Evolutionary conservation across 768 basidiomycete genomes (phyloP).

Genomic region (Jaapia argillacea): DNA sequence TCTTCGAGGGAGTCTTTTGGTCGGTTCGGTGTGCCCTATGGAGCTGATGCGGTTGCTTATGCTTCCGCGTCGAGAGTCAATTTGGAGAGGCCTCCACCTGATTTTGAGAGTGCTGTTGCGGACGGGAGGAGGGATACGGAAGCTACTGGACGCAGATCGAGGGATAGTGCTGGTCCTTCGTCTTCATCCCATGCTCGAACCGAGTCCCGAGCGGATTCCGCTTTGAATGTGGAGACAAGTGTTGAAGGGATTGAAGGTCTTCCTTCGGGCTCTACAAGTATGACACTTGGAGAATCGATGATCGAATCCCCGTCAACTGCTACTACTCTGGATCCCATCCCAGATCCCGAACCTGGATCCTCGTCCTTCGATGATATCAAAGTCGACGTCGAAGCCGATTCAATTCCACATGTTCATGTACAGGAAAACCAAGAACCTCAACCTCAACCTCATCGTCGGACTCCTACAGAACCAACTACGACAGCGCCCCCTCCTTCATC

Average conservation of each 20-base stretch:
- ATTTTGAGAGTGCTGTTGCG: slow-evolving; percentile 29
- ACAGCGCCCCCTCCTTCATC: slow-evolving; percentile 5
- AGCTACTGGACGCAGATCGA: neutral
- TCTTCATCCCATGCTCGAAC: neutral
- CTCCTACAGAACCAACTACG: neutral
- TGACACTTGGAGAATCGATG: neutral
- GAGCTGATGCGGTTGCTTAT: slow-evolving; percentile 60
- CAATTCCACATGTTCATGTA: neutral
- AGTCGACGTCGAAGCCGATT: neutral
- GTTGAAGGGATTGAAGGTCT: neutral
- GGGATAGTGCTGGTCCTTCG: neutral
- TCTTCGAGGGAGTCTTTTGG: slow-evolving; percentile 56
- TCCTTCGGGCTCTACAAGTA: neutral
- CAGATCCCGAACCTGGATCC: neutral
- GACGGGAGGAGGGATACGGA: neutral
- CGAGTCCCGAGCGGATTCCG: neutral
- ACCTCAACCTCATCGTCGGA: neutral
- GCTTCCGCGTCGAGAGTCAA: slow-evolving; percentile 37
- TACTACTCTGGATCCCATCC: neutral
- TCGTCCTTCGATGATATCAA: neutral
- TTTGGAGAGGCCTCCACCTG: slow-evolving; percentile 34
- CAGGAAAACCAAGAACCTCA: neutral
- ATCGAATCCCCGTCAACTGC: neutral
- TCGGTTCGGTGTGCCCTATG: slow-evolving; percentile 70
- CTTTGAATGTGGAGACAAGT: neutral